Percentiles rank a stretch among this genome's conserved stretches.
These are phyloP conservation scores for Babesia gibsoni DNA, from an alignment of 169 alveolate genomes.

Conservation along the genomic window DNA sequence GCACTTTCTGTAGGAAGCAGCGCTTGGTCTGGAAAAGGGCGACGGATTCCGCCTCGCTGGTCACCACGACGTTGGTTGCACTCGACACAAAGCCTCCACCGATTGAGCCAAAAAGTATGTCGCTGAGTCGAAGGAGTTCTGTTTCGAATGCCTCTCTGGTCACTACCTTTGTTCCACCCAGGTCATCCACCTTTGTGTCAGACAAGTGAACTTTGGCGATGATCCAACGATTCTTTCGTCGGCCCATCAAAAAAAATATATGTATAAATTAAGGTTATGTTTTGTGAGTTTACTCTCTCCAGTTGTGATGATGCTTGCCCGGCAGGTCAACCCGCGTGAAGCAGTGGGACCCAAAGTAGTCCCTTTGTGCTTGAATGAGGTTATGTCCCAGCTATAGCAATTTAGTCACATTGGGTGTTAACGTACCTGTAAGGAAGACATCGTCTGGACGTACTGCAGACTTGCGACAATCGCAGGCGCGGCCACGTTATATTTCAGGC, in stretches of 20 bases:
- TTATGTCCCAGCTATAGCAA: slow-evolving; percentile 57
- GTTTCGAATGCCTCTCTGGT: slow-evolving; percentile 20
- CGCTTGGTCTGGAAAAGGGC: slow-evolving; percentile 54
- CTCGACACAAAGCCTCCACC: slow-evolving; percentile 44
- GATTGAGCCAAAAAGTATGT: slow-evolving; percentile 33
- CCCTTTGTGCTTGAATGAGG: slow-evolving; percentile 84
- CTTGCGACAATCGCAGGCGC: slow-evolving; percentile 71
- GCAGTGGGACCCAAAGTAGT: slow-evolving; percentile 81
- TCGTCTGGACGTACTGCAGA: slow-evolving; percentile 69
- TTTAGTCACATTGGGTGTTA: too few species aligned
- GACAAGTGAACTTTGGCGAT: slow-evolving; percentile 19
- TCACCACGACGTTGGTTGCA: slow-evolving; percentile 23
- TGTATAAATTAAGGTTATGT: not conserved
- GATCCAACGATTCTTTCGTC: slow-evolving; percentile 64
- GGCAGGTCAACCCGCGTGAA: slow-evolving; percentile 69
- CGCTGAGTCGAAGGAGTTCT: slow-evolving; percentile 19
- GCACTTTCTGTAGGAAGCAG: slow-evolving; percentile 27
- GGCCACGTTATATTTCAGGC: slow-evolving; percentile 63
- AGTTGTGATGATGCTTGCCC: slow-evolving; percentile 71
- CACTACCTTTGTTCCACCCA: not conserved
- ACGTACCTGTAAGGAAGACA: slow-evolving; percentile 54
- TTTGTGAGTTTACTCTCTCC: slow-evolving; percentile 29
- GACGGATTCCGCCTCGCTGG: slow-evolving; percentile 25
- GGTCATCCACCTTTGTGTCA: not conserved
- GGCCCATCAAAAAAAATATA: slow-evolving; percentile 39